phyloP scores from a whole-genome alignment of 31 red algal species.

The Odonthalia washingtoniensis region DNA sequence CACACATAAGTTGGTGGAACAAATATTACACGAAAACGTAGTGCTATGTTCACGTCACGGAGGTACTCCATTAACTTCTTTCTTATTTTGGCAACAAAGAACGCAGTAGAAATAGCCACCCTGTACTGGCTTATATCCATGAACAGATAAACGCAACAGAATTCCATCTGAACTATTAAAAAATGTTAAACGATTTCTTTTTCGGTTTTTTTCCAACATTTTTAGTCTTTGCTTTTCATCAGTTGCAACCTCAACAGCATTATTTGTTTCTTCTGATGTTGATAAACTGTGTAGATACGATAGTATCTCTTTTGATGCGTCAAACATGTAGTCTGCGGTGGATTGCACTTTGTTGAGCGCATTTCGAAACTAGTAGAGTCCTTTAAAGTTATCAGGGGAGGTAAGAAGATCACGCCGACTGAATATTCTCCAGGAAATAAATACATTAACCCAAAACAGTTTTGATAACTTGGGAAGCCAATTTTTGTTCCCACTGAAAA shows the following conservation, averaged over 20 bases:
- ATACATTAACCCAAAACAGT: conserved; percentile 42
- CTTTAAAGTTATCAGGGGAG: conserved; percentile 22
- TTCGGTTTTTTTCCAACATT: not conserved
- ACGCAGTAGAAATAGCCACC: not conserved
- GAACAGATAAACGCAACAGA: not conserved
- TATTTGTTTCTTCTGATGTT: not conserved
- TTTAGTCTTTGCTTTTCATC: not conserved
- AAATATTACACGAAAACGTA: not conserved
- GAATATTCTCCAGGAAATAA: too few species aligned
- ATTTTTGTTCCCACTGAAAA: conserved; percentile 56
- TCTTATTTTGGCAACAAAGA: conserved; percentile 24
- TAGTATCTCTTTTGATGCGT: conserved; percentile 41
- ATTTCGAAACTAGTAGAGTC: conserved; percentile 30
- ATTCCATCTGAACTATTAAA: conserved; percentile 2
- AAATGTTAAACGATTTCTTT: conserved; percentile 14
- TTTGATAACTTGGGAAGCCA: conserved; percentile 43
- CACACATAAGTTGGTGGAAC: not conserved
- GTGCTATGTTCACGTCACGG: not conserved
- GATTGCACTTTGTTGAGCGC: too few species aligned
- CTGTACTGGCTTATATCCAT: conserved; percentile 18
- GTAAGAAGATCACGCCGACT: too few species aligned
- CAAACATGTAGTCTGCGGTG: conserved; percentile 27
- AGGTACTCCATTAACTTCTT: not conserved
- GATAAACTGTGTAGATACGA: conserved; percentile 18
- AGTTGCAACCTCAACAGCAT: not conserved